Base-by-base conservation (phyloP, 805 yeast genomes). In the Isabelozyma pseudorhagii region DNA sequence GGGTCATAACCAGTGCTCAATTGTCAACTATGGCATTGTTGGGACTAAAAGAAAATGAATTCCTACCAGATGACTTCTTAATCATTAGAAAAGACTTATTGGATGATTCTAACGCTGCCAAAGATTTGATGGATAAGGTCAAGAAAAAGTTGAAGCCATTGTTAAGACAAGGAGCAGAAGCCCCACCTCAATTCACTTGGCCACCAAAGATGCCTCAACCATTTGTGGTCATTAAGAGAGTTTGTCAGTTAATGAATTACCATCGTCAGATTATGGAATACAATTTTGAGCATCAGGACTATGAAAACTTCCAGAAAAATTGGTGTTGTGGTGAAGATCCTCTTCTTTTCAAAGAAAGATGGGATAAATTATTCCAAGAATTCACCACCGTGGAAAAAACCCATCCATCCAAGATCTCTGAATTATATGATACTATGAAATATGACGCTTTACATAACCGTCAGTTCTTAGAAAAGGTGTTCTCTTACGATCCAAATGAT, bases 301-400 rank as follows among this genome's bases (percentile, higher is more conserved):
- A 87, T 17, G 73, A 78, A 29, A 67, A 69, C 4, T 82, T 91
- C 71, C 97, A 90, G 66, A 67, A 78, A 10, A 77, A 82, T 46
- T 94, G 99, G 99, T 94, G 99, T 63, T 92, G 98, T 68, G 92
- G 91, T 17, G 99, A 94, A 66, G 97, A 94, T 64, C 91, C 99
- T 4, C 72, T 79, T 51, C 70, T 94, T 52, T 93, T 94, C 72
- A 85, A 84, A 54, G 99, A 94, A 70, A 80, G 99, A 61, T 94
- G 99, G 99, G 97, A 92, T 60, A 94, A 94, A 64, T 74, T 94
- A 45, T 94, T 94, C 68, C 87, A 84, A 55, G 99, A 94, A 68
- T 94, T 94, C 69, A 83, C 84, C 18, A 82, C 88, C 44, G 94
- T 92, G 46, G 99, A 94, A 56, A 94, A 94, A 68, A 97, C 94